A percentile compares a stretch with the other conserved stretches of the same genome.
These are phyloP conservation scores for Curvularia sp. DNA, from an alignment of 2,329 filamentous ascomycete genomes.

Conservation along the genomic window DNA sequence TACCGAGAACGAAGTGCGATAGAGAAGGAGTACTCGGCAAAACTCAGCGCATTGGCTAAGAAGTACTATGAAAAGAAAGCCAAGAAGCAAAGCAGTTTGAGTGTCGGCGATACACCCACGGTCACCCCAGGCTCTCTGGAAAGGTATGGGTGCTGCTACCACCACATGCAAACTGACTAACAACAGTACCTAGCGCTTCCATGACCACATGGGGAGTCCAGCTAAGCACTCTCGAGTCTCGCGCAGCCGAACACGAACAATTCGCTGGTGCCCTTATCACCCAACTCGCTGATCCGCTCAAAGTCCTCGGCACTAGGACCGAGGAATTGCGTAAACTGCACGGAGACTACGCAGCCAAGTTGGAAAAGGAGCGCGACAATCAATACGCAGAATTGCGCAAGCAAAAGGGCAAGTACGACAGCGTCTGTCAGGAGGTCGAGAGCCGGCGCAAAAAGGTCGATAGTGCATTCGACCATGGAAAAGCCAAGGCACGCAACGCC, in stretches of 20 bases:
- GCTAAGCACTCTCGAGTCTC: slow-evolving; percentile 84
- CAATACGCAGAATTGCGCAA: slow-evolving; percentile 88
- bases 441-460: slow-evolving; percentile 93
- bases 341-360: slow-evolving; percentile 82
- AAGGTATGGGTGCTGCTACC: slow-evolving; percentile 61
- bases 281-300: slow-evolving; percentile 86
- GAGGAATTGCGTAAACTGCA: slow-evolving; percentile 94
- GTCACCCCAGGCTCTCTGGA: slow-evolving; percentile 96
- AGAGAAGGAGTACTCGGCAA: slow-evolving; percentile 95
- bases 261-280: slow-evolving; percentile 79
- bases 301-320: slow-evolving; percentile 74
- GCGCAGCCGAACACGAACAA: slow-evolving; percentile 87
- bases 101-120: slow-evolving; percentile 89
- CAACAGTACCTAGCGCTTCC: slow-evolving; percentile 71
- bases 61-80: slow-evolving; percentile 98
- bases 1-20: slow-evolving; percentile 93
- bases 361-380: slow-evolving; percentile 86
- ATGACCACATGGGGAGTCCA: slow-evolving; percentile 97
- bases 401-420: slow-evolving; percentile 90
- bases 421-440: slow-evolving; percentile 92
- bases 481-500: slow-evolving; percentile 85
- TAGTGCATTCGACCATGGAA: slow-evolving; percentile 83
- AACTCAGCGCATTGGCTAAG: slow-evolving; percentile 85
- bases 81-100: slow-evolving; percentile 83
- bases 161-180: slow-evolving; percentile 7